A percentile compares a stretch with the other conserved stretches of the same genome.
These are phyloP conservation scores for Scedosporium dehoogii DNA, from an alignment of 2,329 filamentous ascomycete species.

Conservation along the genomic window DNA sequence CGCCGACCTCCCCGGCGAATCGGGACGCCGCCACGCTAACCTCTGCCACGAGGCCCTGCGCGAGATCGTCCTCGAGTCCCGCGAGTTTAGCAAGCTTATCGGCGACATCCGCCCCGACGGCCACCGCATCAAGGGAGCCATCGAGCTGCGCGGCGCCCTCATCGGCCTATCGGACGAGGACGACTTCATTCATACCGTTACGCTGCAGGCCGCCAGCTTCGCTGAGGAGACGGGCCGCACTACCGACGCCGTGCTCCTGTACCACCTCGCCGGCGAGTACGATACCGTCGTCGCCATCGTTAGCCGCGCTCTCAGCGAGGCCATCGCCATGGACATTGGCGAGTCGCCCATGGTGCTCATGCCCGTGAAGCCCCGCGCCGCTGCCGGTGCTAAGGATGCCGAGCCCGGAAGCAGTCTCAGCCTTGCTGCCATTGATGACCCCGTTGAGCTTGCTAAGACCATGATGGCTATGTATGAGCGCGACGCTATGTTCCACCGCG, in stretches of 20 bases:
- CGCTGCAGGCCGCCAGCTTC: constrained; percentile 79
- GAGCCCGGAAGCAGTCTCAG: constrained; percentile 46
- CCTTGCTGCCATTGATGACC: constrained; percentile 49
- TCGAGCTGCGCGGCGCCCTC: constrained; percentile 74
- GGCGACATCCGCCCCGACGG: constrained; percentile 87
- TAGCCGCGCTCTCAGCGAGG: constrained; percentile 82
- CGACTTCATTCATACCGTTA: constrained; percentile 86
- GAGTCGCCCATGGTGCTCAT: constrained; percentile 69
- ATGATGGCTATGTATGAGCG: constrained; percentile 56
- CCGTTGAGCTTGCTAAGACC: constrained; percentile 46
- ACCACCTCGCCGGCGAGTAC: constrained; percentile 90
- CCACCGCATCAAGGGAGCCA: constrained; percentile 71
- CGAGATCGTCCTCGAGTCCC: constrained; percentile 90
- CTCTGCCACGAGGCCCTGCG: constrained; percentile 89
- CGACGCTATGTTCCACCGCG: constrained; percentile 50
- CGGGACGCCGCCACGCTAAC: constrained; percentile 65
- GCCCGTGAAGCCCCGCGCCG: constrained; percentile 63
- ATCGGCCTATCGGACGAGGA: constrained; percentile 72
- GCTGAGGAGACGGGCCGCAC: constrained; percentile 91
- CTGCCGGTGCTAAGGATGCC: constrained; percentile 23
- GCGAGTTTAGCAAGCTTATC: constrained; percentile 87
- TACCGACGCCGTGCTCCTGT: constrained; percentile 88
- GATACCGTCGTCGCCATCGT: constrained; percentile 88
- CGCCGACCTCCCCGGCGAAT: constrained; percentile 63
- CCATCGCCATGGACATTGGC: constrained; percentile 76